These are phyloP conservation scores for Solanum hybrid DNA, from an alignment of 305 asterid species.

Conservation along the genomic window DNA sequence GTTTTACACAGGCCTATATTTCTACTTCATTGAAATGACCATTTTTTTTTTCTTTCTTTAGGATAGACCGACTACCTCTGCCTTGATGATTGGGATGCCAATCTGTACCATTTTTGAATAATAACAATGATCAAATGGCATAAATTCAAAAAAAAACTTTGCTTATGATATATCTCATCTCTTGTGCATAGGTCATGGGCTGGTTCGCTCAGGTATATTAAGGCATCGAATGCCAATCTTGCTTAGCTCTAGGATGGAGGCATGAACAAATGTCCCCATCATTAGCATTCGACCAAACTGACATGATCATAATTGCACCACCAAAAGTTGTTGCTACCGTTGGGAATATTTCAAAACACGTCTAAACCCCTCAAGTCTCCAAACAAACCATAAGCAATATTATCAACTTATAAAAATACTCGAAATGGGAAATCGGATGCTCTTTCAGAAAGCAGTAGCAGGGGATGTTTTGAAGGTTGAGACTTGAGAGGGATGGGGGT, in stretches of 20 bases:
- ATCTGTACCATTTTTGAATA: background rate
- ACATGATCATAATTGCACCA: background rate
- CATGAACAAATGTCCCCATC: background rate
- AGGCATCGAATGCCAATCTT: background rate
- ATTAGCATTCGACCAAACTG: background rate
- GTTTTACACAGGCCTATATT: background rate
- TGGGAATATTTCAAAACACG: background rate
- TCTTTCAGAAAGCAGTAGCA: background rate
- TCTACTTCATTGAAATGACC: background rate
- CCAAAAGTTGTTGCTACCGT: background rate
- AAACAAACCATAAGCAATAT: too few species aligned
- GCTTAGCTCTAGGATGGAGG: background rate
- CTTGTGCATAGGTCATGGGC: too few species aligned
- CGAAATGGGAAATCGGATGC: background rate
- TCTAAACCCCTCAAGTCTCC: too few species aligned
- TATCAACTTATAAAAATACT: too few species aligned
- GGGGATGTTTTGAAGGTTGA: background rate
- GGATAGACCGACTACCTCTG: background rate
- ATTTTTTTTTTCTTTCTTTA: too few species aligned
- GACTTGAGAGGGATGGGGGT: background rate
- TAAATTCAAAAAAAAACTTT: background rate
- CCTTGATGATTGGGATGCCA: background rate
- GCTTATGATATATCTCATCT: background rate
- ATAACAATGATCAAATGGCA: background rate
- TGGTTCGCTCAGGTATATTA: background rate